A percentile compares a stretch with the other conserved stretches of the same genome.
These are phyloP conservation scores for Saccharomycopsis microspora DNA, from an alignment of 805 yeast genomes.

Conservation along the genomic window DNA sequence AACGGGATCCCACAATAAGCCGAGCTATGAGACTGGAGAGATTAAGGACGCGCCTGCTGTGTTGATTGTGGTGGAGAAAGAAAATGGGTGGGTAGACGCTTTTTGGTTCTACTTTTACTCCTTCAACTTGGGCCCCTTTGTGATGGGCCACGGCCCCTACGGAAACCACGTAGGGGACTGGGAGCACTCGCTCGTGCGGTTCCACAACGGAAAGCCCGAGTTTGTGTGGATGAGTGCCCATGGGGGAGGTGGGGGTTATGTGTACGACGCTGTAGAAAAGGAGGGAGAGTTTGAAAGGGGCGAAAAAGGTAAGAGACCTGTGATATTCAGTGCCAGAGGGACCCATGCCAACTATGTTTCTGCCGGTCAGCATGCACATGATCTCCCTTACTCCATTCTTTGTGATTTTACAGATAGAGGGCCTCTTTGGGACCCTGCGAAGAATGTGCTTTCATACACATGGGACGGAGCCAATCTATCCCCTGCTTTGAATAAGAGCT, in stretches of 20 bases:
- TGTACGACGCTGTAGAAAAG: constrained; percentile 65
- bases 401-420: constrained; percentile 94
- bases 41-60: constrained; percentile 72
- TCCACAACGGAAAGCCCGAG: constrained; percentile 67
- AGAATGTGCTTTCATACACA: constrained; percentile 73
- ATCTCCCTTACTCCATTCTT: constrained; percentile 81
- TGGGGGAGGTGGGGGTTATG: constrained; percentile 91
- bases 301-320: constrained; percentile 31
- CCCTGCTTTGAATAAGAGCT: constrained; percentile 25
- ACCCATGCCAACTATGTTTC: constrained; percentile 95
- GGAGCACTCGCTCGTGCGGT: constrained; percentile 90
- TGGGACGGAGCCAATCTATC: constrained; percentile 47
- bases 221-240: constrained; percentile 96
- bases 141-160: constrained; percentile 95
- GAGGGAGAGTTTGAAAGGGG: constrained; percentile 25
- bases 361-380: constrained; percentile 95
- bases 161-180: constrained; percentile 98
- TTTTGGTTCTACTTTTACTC: constrained; percentile 95
- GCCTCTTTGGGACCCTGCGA: constrained; percentile 86
- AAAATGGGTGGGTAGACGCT: constrained; percentile 90
- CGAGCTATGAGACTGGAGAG: constrained; percentile 60
- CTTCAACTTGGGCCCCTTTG: constrained; percentile 90
- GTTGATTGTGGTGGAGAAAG: constrained; percentile 78
- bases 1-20: constrained; percentile 58
- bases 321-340: constrained; percentile 85